Conservation (phyloP, 208 protist species). For the Wallacemonas sp. region DNA sequence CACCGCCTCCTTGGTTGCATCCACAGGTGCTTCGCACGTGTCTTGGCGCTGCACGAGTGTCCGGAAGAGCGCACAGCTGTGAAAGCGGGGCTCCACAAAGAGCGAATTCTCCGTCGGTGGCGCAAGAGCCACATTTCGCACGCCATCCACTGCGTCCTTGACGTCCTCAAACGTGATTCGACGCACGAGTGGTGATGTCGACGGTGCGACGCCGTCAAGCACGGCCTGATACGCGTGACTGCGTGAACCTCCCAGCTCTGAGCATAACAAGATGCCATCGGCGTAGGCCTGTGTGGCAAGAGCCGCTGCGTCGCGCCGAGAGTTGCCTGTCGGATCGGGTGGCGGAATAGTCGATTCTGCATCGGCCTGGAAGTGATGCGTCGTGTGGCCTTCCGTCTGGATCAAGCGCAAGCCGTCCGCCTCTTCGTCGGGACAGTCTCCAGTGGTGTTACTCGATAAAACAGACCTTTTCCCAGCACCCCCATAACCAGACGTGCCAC, state of each 20-base stretch:
- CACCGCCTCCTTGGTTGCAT: too few relatives aligned
- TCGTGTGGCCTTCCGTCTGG: neutral
- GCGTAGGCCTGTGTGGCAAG: neutral
- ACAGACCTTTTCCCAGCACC: too few relatives aligned
- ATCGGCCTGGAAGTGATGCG: too few relatives aligned
- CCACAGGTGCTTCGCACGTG: too few relatives aligned
- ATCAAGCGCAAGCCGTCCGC: neutral
- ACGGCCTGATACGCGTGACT: conserved; percentile 4
- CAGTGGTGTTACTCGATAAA: too few relatives aligned
- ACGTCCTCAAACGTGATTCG: conserved; percentile 3
- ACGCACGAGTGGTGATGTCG: neutral
- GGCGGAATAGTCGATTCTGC: too few relatives aligned
- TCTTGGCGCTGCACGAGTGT: too few relatives aligned
- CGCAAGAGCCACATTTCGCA: neutral
- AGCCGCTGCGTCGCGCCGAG: neutral
- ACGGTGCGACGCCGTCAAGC: neutral
- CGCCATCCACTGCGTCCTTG: neutral
- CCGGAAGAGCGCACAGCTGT: neutral
- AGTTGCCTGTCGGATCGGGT: neutral
- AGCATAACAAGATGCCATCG: too few relatives aligned
- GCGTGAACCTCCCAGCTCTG: too few relatives aligned
- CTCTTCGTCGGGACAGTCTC: neutral
- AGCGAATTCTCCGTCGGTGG: neutral
- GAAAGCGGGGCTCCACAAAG: conserved; percentile 7
- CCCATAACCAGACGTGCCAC: too few relatives aligned